These are phyloP conservation scores for Podila clonocystis DNA, from an alignment of 192 early-diverging fungal species.

Conservation along the genomic window DNA sequence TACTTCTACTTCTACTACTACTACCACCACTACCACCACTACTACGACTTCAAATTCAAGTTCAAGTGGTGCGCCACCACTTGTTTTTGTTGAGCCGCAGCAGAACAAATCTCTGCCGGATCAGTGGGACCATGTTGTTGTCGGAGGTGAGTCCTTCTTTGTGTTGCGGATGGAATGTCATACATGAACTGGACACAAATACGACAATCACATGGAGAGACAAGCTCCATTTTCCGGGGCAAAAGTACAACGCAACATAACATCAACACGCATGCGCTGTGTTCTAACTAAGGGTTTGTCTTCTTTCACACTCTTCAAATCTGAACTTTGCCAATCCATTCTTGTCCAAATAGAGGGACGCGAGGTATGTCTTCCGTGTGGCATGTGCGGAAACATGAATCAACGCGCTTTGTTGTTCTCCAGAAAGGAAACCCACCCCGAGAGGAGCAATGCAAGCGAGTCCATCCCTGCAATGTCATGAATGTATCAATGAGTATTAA, in stretches of 20 bases:
- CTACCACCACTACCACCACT: too few species aligned
- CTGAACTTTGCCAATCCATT: not conserved
- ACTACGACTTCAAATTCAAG: not conserved
- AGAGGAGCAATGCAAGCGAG: not conserved
- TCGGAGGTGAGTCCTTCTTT: constrained; percentile 28
- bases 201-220: not conserved
- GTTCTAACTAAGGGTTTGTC: not conserved
- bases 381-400: not conserved
- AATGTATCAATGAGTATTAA: too few species aligned
- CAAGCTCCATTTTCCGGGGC: not conserved
- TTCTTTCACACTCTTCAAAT: not conserved
- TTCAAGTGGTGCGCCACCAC: constrained; percentile 2
- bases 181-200: not conserved
- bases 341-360: not conserved
- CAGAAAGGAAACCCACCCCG: not conserved
- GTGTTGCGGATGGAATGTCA: not conserved
- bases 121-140: constrained; percentile 41
- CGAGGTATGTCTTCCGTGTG: not conserved
- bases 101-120: constrained; percentile 8
- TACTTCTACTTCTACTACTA: too few species aligned
- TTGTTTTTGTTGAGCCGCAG: constrained; percentile 12
- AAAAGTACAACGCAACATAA: too few species aligned
- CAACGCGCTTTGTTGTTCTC: not conserved
- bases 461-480: not conserved
- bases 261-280: not conserved